phyloP scores from a whole-genome alignment of 768 basidiomycete species.

The Pleurotus tuoliensis region DNA sequence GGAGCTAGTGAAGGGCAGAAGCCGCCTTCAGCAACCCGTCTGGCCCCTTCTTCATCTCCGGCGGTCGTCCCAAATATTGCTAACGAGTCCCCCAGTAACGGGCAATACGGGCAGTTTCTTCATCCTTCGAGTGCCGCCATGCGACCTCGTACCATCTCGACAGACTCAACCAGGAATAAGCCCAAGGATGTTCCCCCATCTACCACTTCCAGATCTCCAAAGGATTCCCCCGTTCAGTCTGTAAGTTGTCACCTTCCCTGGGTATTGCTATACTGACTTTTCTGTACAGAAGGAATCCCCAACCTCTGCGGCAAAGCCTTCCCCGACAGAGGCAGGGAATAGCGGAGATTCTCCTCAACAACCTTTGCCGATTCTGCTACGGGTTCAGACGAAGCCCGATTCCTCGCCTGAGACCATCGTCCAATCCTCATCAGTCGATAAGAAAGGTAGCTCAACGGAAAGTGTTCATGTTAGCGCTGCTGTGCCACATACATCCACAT shows the following conservation, averaged over 20 bases:
- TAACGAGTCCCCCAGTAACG: background rate
- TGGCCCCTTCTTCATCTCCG: background rate
- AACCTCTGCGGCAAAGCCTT: background rate
- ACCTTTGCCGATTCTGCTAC: background rate
- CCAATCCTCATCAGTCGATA: background rate
- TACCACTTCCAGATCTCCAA: background rate
- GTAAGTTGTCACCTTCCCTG: background rate
- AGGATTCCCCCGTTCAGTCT: background rate
- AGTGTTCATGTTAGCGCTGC: background rate
- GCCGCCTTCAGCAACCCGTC: background rate
- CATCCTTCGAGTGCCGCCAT: slow-evolving; percentile 2
- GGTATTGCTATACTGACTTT: background rate
- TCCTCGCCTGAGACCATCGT: background rate
- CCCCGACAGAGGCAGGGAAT: background rate
- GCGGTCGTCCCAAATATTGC: background rate
- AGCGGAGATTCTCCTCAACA: background rate
- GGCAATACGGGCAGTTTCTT: background rate
- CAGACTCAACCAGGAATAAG: background rate
- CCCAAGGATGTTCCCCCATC: background rate
- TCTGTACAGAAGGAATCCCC: slow-evolving; percentile 1
- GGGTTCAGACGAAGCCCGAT: background rate
- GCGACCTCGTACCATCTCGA: background rate
- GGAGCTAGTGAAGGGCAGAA: background rate
- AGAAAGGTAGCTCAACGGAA: too few relatives aligned
- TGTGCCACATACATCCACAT: background rate